Evolutionary conservation across 768 basidiomycete genomes (phyloP), one percentile per base, ranked within the genome.

Genomic region (Mycena chlorophos): DNA sequence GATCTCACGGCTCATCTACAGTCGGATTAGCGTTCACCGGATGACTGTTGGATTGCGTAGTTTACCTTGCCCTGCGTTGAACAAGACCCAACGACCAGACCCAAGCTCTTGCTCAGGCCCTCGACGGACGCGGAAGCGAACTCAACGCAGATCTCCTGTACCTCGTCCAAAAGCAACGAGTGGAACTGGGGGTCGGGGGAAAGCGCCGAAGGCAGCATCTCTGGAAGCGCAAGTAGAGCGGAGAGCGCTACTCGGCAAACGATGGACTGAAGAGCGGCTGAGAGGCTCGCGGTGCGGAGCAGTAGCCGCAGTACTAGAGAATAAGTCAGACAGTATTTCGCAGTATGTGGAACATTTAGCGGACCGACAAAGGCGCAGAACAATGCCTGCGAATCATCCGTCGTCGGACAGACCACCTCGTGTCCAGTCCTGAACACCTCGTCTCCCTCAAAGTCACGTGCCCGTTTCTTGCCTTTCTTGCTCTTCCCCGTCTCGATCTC

Each of bases 371-470:
- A 67, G 14, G 87, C 78, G 13, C 66, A 58, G 12, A 89, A 68
- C 22, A 89, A 58, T 22, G 76, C 71, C 25, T 82, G 70, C 20
- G 79, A 81, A 16, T 88, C 86, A 26, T 76, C 75, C 2, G 53
- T 49, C 0, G 78, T 79, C 1, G 76, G 69, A 63, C 81, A 88
- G 19, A 84, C 61, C 6, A 80, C 73, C 42, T 76, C 68, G 42
- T 74, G 73, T 2, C 77, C 67, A 6, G 71, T 63, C 50, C 78
- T 82, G 69, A 94, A 84, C 5, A 87, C 71, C 63, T 88, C 89
- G 51, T 89, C 89, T 10, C 83, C 88, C 68, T 92, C 88, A 60
- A 85, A 91, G 13, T 78, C 85, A 20, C 84, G 80, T 19, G 79
- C 77, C 42, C 86, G 76, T 67, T 89, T 93, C 68, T 84, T 91